phyloP scores from a whole-genome alignment of 2,329 filamentous ascomycete species.

The Fusarium agapanthi region DNA sequence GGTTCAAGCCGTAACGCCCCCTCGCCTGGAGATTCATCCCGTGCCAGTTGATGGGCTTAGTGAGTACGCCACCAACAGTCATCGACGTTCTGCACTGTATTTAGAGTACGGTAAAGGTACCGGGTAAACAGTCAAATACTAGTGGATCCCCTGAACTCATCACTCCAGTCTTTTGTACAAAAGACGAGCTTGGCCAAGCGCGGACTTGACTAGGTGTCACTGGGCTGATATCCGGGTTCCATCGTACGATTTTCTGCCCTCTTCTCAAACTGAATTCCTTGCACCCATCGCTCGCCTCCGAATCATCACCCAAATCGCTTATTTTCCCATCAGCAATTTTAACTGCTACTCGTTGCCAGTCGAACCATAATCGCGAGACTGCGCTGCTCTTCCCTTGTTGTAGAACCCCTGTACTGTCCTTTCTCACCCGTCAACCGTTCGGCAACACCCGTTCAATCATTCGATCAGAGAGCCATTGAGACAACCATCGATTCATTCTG shows the following conservation, averaged over 20 bases:
- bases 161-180: slow-evolving; percentile 6
- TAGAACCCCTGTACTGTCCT: slow-evolving; percentile 31
- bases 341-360: slow-evolving; percentile 34
- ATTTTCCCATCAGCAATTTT: slow-evolving; percentile 34
- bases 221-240: slow-evolving; percentile 44
- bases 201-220: slow-evolving; percentile 35
- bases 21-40: not conserved
- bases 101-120: not conserved
- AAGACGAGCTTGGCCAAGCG: slow-evolving; percentile 36
- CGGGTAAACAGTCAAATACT: not conserved
- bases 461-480: slow-evolving; percentile 32
- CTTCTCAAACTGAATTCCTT: slow-evolving; percentile 43
- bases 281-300: slow-evolving; percentile 35
- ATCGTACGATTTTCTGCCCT: slow-evolving; percentile 46
- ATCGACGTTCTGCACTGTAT: slow-evolving; percentile 23
- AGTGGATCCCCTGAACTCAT: slow-evolving; percentile 26
- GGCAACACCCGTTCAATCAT: slow-evolving; percentile 42
- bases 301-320: slow-evolving; percentile 31
- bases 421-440: slow-evolving; percentile 35
- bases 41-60: not conserved
- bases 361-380: slow-evolving; percentile 39
- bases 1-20: not conserved
- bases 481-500: slow-evolving; percentile 19
- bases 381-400: slow-evolving; percentile 28
- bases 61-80: not conserved